Evolutionary conservation across 192 early-diverging fungal genomes (phyloP).

Genomic region (Coemansia sp.): DNA sequence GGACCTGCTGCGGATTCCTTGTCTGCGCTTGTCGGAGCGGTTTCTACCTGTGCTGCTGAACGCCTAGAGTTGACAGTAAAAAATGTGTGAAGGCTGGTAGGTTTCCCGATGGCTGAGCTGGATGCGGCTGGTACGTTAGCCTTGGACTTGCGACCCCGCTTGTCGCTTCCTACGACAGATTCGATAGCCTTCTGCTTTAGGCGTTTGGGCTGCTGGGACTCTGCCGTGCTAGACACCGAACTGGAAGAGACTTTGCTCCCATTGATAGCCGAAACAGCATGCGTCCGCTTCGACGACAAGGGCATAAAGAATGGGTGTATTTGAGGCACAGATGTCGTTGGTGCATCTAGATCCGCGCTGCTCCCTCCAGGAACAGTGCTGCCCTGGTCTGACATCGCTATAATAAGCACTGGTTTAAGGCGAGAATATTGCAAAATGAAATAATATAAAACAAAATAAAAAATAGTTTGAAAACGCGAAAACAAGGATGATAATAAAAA

Average conservation of each 20-base stretch:
- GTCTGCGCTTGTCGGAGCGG: background rate
- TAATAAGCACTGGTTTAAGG: no score
- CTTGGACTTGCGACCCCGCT: slow-evolving; percentile 25
- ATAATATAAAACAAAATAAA: no score
- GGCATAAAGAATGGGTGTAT: slow-evolving; percentile 45
- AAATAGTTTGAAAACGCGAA: no score
- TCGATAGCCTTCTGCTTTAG: slow-evolving; percentile 18
- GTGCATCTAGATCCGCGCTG: background rate
- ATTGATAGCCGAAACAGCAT: background rate
- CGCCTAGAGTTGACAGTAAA: slow-evolving; percentile 21
- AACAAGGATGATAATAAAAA: no score
- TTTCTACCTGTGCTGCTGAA: background rate
- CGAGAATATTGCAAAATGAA: background rate
- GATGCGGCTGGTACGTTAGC: background rate
- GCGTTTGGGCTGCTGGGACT: slow-evolving; percentile 22
- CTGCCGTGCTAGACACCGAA: background rate
- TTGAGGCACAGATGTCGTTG: background rate
- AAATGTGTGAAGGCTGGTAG: slow-evolving; percentile 43
- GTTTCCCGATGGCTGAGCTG: background rate
- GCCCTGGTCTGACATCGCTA: no score
- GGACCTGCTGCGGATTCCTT: background rate
- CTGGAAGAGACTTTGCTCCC: background rate
- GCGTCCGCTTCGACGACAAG: slow-evolving; percentile 24
- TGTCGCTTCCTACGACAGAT: slow-evolving; percentile 8
- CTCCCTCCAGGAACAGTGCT: no score